phyloP scores from a whole-genome alignment of 2,329 filamentous ascomycete genomes.

The Cercospora berteroae region DNA sequence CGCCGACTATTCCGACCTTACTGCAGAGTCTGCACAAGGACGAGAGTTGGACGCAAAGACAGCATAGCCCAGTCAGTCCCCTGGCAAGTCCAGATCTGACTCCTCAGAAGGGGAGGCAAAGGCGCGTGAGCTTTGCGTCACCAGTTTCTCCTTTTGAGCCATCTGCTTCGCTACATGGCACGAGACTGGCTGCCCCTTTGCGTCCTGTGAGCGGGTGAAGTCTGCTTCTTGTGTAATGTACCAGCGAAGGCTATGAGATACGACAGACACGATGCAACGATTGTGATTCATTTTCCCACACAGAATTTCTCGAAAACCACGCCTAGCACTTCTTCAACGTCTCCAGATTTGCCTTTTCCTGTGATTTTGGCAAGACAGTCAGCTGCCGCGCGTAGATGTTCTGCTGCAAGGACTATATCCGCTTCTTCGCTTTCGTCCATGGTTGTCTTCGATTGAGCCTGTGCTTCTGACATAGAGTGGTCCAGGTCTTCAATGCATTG shows the following conservation, averaged over 20 bases:
- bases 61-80: constrained; percentile 4
- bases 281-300: constrained; percentile 39
- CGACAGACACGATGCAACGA: not conserved
- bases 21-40: not conserved
- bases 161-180: not conserved
- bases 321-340: constrained; percentile 92
- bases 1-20: constrained; percentile 6
- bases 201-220: not conserved
- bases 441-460: not conserved
- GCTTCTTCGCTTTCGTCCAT: constrained; percentile 49
- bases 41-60: not conserved
- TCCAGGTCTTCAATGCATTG: constrained; percentile 70
- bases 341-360: constrained; percentile 76
- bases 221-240: not conserved
- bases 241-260: not conserved
- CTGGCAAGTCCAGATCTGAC: not conserved
- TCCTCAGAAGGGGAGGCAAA: not conserved
- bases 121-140: constrained; percentile 6
- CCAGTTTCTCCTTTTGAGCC: not conserved
- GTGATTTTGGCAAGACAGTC: constrained; percentile 82
- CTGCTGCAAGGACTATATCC: constrained; percentile 87
- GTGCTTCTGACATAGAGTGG: constrained; percentile 65
- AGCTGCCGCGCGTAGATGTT: constrained; percentile 79
- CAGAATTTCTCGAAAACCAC: constrained; percentile 91
- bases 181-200: not conserved